Percentiles rank a stretch among this genome's conserved stretches.
Conservation (phyloP, 176 grass and related monocot species). For the Aegilops tauschii region DNA sequence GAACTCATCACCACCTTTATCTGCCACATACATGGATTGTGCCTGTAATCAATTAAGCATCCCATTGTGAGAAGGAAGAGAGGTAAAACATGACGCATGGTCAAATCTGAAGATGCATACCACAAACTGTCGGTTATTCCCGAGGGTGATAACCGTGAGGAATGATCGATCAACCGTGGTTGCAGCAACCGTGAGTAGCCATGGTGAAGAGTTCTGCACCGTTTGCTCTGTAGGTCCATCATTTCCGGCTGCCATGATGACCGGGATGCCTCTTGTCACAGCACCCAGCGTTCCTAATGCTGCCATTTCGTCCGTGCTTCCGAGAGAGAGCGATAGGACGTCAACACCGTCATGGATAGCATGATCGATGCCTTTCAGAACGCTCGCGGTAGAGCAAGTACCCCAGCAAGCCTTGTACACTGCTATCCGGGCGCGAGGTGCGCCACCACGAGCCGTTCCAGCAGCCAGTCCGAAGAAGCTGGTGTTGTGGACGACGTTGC, state of each 20-base stretch:
- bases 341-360: slow-evolving; percentile 12
- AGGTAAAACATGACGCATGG: neutral
- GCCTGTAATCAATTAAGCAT: neutral
- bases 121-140: neutral
- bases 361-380: slow-evolving; percentile 1
- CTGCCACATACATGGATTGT: neutral
- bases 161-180: slow-evolving; percentile 45
- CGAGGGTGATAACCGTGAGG: slow-evolving; percentile 26
- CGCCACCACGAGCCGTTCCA: neutral
- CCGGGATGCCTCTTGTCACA: too few relatives aligned
- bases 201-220: too few relatives aligned
- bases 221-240: too few relatives aligned
- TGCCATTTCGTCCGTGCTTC: neutral
- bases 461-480: neutral
- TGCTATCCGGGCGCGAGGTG: neutral
- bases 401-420: too few relatives aligned
- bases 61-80: neutral
- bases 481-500: neutral
- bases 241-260: too few relatives aligned
- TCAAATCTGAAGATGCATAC: neutral
- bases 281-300: too few relatives aligned
- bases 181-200: slow-evolving; percentile 45
- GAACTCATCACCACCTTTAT: neutral
- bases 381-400: rapidly evolving
- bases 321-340: slow-evolving; percentile 6